Base-by-base conservation (phyloP, 305 asterid genomes). In the Euphrasia arctica region DNA sequence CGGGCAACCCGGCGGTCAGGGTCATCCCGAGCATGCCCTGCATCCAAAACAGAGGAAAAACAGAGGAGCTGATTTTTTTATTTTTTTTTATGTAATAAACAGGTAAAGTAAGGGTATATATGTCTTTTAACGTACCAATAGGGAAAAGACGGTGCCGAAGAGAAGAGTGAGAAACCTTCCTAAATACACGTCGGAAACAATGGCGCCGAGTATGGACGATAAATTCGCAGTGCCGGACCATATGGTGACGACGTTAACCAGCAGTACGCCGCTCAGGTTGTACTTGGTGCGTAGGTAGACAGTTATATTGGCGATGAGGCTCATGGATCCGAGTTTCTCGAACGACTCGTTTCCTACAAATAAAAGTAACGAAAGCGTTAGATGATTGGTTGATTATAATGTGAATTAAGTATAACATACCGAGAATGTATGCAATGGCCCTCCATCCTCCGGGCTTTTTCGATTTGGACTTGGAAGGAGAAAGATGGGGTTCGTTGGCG, bases 291-390 rank as follows among this genome's bases (percentile, higher is more conserved):
- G 85, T 32, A 90, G 67, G 64, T 90, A 90, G 2, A 88, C 77
- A 0, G 88, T 85, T 43, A 90, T 68, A 77, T 88, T 90, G 0
- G 86, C 71, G 3, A 78, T 65, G 65, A 90, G 78, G 77, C 96
- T 86, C 80, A 88, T 85, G 10, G 97, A 82, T 0, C 96, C 97
- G 79, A 90, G 39, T 71, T 90, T 90, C 83, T 90, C 96, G 65
- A 90, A 90, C 14, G 96, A 82, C 62, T 90, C 97, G 64, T 90
- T 88, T 12, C 86, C 95, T 83, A 39, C 22, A 34, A 11, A 49
- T 34, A n/a, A 31, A 7, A 58, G 3, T 36, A 14, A 7, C 22
- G 22, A 18, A 18, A 18, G 22, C 22, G 22, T 18, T 18, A 18
- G 22, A 18, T 18, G 22, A 18, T 18, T 18, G 22, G 22, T 18